These are phyloP conservation scores for Maudiozyma barnettii DNA, from an alignment of 805 yeast genomes.

Conservation along the genomic window DNA sequence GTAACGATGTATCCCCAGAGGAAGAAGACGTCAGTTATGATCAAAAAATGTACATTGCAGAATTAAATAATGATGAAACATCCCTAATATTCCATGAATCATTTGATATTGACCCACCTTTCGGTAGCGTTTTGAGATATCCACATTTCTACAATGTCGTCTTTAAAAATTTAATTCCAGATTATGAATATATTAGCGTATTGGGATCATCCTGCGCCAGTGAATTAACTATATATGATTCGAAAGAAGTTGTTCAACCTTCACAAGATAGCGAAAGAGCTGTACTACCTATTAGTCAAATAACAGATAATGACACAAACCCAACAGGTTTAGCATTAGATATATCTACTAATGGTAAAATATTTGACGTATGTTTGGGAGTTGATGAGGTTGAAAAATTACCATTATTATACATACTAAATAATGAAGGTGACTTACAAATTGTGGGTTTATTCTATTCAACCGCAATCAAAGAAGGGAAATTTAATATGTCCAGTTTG, in stretches of 20 bases:
- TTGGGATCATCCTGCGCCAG: constrained; percentile 56
- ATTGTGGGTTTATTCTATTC: constrained; percentile 59
- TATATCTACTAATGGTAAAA: constrained; percentile 34
- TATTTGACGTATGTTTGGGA: constrained; percentile 46
- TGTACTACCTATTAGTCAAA: constrained; percentile 59
- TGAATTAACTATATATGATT: constrained; percentile 44
- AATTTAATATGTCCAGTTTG: constrained; percentile 17
- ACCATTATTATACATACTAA: constrained; percentile 57
- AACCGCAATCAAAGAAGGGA: constrained; percentile 36
- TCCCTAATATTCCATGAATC: constrained; percentile 24
- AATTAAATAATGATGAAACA: constrained; percentile 1
- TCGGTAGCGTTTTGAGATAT: constrained; percentile 39
- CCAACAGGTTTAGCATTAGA: constrained; percentile 67
- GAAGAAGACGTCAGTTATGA: constrained; percentile 22
- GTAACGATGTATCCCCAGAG: constrained; percentile 18
- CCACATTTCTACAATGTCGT: constrained; percentile 37
- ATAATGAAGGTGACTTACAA: constrained; percentile 51
- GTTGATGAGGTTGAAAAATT: constrained; percentile 50
- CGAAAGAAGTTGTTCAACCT: constrained; percentile 34
- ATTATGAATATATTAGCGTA: constrained; percentile 31
- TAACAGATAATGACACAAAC: constrained; percentile 55
- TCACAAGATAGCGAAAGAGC: constrained; percentile 67
- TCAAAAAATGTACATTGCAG: constrained; percentile 20
- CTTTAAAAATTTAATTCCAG: constrained; percentile 35
- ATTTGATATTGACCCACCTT: constrained; percentile 43